These are phyloP conservation scores for Didymellaceae sp. DNA, from an alignment of 2,329 filamentous ascomycete species.

Conservation along the genomic window DNA sequence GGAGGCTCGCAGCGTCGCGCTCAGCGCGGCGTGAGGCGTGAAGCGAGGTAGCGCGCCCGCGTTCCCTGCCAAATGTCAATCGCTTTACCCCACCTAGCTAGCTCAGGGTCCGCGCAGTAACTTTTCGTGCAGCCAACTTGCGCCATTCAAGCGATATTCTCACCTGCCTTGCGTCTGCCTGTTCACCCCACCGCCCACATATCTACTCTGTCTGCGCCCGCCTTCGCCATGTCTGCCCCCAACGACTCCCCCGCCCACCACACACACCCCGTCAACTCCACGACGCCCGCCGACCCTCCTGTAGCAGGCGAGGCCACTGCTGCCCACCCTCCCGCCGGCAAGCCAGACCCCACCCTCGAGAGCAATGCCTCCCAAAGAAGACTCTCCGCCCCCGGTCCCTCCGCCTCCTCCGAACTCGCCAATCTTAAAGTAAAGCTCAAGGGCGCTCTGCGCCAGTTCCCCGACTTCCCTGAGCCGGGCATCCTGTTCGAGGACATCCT, in stretches of 20 bases:
- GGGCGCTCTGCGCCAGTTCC: slow-evolving; percentile 79
- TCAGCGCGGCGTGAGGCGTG: background rate
- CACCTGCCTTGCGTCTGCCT: slow-evolving; percentile 24
- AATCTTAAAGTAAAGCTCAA: slow-evolving; percentile 72
- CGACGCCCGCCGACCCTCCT: slow-evolving; percentile 25
- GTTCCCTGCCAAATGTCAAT: slow-evolving; percentile 12
- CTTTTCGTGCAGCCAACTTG: slow-evolving; percentile 17
- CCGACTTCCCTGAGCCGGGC: slow-evolving; percentile 89
- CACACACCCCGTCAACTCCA: slow-evolving; percentile 27
- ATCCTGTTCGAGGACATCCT: slow-evolving; percentile 98
- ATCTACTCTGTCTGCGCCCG: slow-evolving; percentile 23
- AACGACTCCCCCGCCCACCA: slow-evolving; percentile 28
- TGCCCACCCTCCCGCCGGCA: slow-evolving; percentile 39
- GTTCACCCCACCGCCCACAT: slow-evolving; percentile 19
- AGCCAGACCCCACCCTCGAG: slow-evolving; percentile 45
- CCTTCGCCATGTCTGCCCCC: slow-evolving; percentile 42
- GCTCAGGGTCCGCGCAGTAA: slow-evolving; percentile 12
- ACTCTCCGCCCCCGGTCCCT: slow-evolving; percentile 57
- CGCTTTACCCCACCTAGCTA: slow-evolving; percentile 10
- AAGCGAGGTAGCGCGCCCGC: slow-evolving; percentile 7
- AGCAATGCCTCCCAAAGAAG: slow-evolving; percentile 56
- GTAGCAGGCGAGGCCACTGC: slow-evolving; percentile 36
- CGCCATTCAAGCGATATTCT: slow-evolving; percentile 21
- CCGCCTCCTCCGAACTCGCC: slow-evolving; percentile 58
- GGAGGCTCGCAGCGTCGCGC: background rate